A percentile compares a stretch with the other conserved stretches of the same genome.
Evolutionary conservation across 2,329 filamentous ascomycete species (phyloP).

Genomic region (Apiospora saccharicola): DNA sequence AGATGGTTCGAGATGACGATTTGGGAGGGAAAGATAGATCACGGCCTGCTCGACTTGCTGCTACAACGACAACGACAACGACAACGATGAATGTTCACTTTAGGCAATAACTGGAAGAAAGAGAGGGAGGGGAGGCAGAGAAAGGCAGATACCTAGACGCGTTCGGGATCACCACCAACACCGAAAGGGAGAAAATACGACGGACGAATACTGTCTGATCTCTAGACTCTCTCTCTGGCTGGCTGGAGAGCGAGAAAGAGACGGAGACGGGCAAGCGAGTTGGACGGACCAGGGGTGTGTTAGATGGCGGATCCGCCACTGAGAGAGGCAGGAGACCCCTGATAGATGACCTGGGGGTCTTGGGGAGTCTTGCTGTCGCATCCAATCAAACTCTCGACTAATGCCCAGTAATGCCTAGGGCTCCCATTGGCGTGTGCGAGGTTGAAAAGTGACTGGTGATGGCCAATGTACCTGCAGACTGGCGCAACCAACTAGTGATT

Average conservation of each 20-base stretch:
- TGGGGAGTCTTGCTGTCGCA: neutral
- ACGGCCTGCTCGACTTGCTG: no score
- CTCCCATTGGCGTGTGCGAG: slow-evolving; percentile 1
- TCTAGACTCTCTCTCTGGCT: neutral
- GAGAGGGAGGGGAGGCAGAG: slow-evolving; percentile 20
- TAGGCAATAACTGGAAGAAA: slow-evolving; percentile 4
- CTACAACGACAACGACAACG: no score
- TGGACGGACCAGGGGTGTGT: slow-evolving; percentile 1
- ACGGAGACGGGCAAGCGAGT: neutral
- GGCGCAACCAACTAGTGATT: slow-evolving; percentile 8
- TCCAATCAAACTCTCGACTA: slow-evolving; percentile 1
- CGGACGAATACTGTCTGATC: neutral
- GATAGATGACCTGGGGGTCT: neutral
- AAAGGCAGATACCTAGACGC: neutral
- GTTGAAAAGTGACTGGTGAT: neutral
- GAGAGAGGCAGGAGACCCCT: slow-evolving; percentile 8
- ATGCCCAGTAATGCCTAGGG: slow-evolving; percentile 1
- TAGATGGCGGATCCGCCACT: neutral
- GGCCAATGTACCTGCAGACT: slow-evolving; percentile 15
- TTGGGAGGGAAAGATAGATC: no score
- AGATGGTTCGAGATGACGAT: slow-evolving; percentile 3
- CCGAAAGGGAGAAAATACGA: slow-evolving; percentile 4
- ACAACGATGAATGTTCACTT: neutral
- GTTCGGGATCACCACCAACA: slow-evolving; percentile 9
- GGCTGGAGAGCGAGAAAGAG: neutral